Evolutionary conservation across 106 monocot genomes (phyloP).

Genomic region (Dioscorea alata): DNA sequence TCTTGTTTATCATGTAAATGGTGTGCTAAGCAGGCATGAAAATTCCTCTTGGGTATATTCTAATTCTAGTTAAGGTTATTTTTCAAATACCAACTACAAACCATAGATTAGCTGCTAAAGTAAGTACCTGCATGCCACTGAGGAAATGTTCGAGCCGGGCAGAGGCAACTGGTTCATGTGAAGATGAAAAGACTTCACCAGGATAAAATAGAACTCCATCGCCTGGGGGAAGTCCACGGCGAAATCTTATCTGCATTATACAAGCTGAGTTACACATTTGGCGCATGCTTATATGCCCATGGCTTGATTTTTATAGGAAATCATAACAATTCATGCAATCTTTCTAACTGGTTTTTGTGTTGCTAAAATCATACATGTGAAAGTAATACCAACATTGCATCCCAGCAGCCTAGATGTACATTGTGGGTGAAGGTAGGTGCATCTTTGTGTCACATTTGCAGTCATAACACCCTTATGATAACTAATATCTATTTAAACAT

Average conservation of each 20-base stretch:
- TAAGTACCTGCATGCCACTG: conserved; percentile 86
- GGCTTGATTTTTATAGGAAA: no score
- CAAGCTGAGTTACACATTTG: background rate
- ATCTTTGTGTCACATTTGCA: no score
- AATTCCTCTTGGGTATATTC: background rate
- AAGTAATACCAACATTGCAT: no score
- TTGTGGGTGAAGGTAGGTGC: no score
- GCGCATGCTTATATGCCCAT: no score
- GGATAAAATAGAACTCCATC: conserved; percentile 98
- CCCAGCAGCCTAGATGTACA: no score
- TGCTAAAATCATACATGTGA: no score
- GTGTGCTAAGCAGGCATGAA: background rate
- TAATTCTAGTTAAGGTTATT: background rate
- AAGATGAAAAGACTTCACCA: conserved; percentile 92
- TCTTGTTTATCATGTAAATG: background rate
- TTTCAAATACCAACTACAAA: background rate
- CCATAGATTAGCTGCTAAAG: background rate
- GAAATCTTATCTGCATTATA: conserved; percentile 72
- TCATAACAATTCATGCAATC: no score
- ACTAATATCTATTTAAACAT: no score
- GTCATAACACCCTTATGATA: no score
- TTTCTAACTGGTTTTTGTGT: no score
- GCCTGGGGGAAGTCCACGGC: conserved; percentile 92
- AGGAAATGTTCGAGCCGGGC: conserved; percentile 76
- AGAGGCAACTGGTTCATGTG: conserved; percentile 85